Conservation (phyloP, 805 yeast genomes). For the Cyberlindnera lachancei region DNA sequence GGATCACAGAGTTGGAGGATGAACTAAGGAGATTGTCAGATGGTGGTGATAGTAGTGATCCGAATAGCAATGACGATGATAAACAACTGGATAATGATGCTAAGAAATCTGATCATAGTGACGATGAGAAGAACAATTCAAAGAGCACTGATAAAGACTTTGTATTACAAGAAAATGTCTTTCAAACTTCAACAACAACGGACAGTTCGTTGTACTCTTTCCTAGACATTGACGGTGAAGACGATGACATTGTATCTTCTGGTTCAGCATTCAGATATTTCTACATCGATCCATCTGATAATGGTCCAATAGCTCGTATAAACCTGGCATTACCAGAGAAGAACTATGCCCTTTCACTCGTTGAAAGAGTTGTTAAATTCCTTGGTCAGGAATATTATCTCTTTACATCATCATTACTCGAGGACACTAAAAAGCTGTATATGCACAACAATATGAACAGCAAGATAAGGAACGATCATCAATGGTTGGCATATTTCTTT, state of each 20-base stretch:
- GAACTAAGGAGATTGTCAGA: no score
- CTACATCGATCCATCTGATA: slow-evolving; percentile 9
- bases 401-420: slow-evolving; percentile 7
- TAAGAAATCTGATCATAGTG: no score
- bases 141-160: slow-evolving; percentile 1
- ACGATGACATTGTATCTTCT: slow-evolving; percentile 6
- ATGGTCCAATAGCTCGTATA: slow-evolving; percentile 3
- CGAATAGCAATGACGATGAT: background rate
- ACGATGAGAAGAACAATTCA: background rate
- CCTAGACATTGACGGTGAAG: slow-evolving; percentile 17
- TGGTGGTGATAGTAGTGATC: background rate
- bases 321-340: slow-evolving; percentile 11
- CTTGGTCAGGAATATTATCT: slow-evolving; percentile 20
- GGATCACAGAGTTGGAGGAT: slow-evolving; percentile 10
- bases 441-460: background rate
- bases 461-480: slow-evolving; percentile 5
- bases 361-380: slow-evolving; percentile 15
- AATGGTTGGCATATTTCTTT: slow-evolving; percentile 13
- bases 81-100: no score
- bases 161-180: slow-evolving; percentile 14
- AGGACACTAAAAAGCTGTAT: slow-evolving; percentile 7
- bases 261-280: slow-evolving; percentile 12
- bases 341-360: slow-evolving; percentile 10
- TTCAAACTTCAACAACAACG: slow-evolving; percentile 17
- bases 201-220: slow-evolving; percentile 21